Evolutionary conservation across 75 land plant genomes (phyloP).

Genomic region (Cupressus sempervirens): DNA sequence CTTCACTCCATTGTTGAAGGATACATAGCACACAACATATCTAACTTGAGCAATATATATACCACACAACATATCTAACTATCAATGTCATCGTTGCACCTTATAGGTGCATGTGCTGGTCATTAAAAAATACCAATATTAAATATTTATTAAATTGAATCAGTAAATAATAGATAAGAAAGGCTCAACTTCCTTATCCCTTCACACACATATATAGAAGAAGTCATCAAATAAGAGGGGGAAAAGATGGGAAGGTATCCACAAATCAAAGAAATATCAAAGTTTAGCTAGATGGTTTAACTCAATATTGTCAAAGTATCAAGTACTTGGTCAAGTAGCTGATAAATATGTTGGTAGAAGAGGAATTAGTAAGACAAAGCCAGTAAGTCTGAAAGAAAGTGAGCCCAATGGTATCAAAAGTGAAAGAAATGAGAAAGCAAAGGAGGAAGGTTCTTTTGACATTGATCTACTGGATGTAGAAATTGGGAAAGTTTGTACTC

Average conservation of each 20-base stretch:
- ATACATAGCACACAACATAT: too few species aligned
- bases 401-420: slow-evolving; percentile 13
- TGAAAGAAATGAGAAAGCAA: slow-evolving; percentile 9
- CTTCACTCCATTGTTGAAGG: too few species aligned
- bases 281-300: slow-evolving; percentile 79
- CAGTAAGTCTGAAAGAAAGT: slow-evolving; percentile 19
- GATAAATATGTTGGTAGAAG: slow-evolving; percentile 48
- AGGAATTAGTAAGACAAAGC: slow-evolving; percentile 39
- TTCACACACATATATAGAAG: too few species aligned
- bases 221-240: too few species aligned
- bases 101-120: too few species aligned
- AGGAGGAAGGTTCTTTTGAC: slow-evolving; percentile 45
- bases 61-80: too few species aligned
- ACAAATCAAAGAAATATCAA: slow-evolving; percentile 61
- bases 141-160: too few species aligned
- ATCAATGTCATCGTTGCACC: too few species aligned
- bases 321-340: slow-evolving; percentile 34
- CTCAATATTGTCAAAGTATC: slow-evolving; percentile 48
- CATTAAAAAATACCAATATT: too few species aligned
- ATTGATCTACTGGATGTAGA: slow-evolving; percentile 82
- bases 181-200: too few species aligned
- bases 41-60: too few species aligned
- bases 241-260: slow-evolving; percentile 87
- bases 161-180: too few species aligned
- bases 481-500: slow-evolving; percentile 82